Evolutionary conservation across 768 basidiomycete genomes (phyloP).

Genomic region (Tulasnella sp.): DNA sequence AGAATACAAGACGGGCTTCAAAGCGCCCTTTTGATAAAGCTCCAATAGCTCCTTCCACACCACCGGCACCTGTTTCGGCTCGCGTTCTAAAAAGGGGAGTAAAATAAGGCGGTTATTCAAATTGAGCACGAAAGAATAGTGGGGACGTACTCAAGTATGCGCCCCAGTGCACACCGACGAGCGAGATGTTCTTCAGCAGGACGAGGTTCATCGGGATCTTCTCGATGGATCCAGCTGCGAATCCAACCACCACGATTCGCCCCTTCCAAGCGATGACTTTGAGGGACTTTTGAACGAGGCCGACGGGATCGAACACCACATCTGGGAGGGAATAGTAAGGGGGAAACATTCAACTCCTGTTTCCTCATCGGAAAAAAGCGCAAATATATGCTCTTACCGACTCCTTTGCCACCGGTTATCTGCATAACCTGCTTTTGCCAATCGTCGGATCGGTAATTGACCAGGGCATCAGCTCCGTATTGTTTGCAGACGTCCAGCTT

Average conservation of each 20-base stretch:
- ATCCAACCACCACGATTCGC: slow-evolving; percentile 88
- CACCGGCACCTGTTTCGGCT: slow-evolving; percentile 56
- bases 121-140: slow-evolving; percentile 1
- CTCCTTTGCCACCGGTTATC: slow-evolving; percentile 80
- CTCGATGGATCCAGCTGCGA: slow-evolving; percentile 79
- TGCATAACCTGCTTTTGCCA: slow-evolving; percentile 91
- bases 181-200: slow-evolving; percentile 77
- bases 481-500: slow-evolving; percentile 78
- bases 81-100: slow-evolving; percentile 48
- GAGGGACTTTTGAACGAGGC: slow-evolving; percentile 74
- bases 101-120: not conserved
- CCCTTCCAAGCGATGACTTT: slow-evolving; percentile 97
- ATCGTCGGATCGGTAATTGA: slow-evolving; percentile 70
- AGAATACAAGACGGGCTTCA: slow-evolving; percentile 67
- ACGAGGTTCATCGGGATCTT: slow-evolving; percentile 78
- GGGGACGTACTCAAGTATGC: slow-evolving; percentile 60
- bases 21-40: slow-evolving; percentile 63
- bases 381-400: slow-evolving; percentile 41
- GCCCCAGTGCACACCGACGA: slow-evolving; percentile 87
- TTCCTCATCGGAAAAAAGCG: not conserved
- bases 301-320: slow-evolving; percentile 84
- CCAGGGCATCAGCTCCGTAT: slow-evolving; percentile 77
- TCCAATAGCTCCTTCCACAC: slow-evolving; percentile 73
- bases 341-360: not conserved
- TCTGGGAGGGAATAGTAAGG: slow-evolving; percentile 38